Evolutionary conservation across 495 filamentous ascomycete genomes (phyloP).

Genomic region (Trichoderma parareesei): DNA sequence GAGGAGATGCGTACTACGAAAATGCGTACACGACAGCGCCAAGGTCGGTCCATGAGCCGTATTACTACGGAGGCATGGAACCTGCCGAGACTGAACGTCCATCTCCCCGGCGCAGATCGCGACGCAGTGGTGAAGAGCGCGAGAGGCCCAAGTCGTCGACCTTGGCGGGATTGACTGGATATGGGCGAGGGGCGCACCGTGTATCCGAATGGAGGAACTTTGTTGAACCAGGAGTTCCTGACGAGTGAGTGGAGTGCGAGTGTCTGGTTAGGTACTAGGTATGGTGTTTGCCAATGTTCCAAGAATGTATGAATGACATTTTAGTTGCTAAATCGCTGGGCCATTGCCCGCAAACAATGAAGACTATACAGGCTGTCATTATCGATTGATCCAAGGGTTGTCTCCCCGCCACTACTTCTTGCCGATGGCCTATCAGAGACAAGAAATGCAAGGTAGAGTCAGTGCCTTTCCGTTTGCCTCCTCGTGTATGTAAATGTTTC

Average conservation of each 20-base stretch:
- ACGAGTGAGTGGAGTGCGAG: conserved; percentile 2
- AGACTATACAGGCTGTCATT: no score
- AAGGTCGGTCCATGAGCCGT: conserved; percentile 11
- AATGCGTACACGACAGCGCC: conserved; percentile 14
- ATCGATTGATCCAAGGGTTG: no score
- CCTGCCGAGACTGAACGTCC: conserved; percentile 16
- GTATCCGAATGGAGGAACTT: conserved; percentile 41
- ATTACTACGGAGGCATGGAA: conserved; percentile 15
- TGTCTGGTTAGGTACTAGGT: no score
- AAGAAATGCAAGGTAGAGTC: no score
- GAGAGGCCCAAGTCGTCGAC: conserved; percentile 30
- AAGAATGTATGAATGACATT: background rate
- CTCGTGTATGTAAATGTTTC: no score
- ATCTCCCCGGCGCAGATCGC: conserved; percentile 10
- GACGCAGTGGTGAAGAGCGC: conserved; percentile 15
- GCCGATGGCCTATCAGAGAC: no score
- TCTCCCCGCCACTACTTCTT: no score
- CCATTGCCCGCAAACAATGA: no score
- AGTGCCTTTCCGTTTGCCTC: no score
- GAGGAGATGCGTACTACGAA: conserved; percentile 19
- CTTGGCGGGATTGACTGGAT: conserved; percentile 37
- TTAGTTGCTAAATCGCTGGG: background rate
- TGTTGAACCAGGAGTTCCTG: conserved; percentile 31
- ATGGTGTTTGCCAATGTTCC: background rate
- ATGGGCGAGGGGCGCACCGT: conserved; percentile 36